Evolutionary conservation across 176 grass and related monocot species (phyloP).

Genomic region (Triticum dicoccoides): DNA sequence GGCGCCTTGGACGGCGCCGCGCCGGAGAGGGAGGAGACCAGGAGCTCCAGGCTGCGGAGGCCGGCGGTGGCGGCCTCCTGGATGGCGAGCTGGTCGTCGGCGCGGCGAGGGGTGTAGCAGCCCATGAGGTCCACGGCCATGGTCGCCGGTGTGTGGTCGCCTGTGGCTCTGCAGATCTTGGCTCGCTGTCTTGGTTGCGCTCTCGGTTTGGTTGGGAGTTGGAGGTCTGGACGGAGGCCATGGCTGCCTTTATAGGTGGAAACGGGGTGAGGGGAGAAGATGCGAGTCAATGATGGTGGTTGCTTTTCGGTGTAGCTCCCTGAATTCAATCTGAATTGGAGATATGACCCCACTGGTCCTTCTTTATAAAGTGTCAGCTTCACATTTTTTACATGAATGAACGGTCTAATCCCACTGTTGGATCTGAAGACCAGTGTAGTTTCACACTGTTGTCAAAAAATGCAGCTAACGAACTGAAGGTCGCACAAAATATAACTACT

Average conservation of each 20-base stretch:
- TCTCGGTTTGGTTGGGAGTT: conserved; percentile 8
- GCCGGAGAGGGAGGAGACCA: conserved; percentile 60
- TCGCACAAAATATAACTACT: background rate
- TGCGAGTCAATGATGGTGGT: conserved; percentile 39
- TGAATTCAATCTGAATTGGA: background rate
- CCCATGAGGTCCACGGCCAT: conserved; percentile 77
- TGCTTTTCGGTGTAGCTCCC: background rate
- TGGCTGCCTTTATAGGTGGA: conserved; percentile 49
- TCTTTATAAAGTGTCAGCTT: background rate
- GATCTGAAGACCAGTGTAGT: background rate
- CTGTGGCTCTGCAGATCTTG: conserved; percentile 33
- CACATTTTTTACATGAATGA: background rate
- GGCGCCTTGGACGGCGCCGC: conserved; percentile 23
- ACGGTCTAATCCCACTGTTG: background rate
- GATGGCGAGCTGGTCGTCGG: conserved; percentile 71
- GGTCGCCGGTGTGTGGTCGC: conserved; percentile 1
- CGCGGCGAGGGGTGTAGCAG: conserved; percentile 50
- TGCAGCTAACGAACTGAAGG: background rate
- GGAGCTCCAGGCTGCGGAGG: conserved; percentile 70
- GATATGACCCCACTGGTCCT: background rate
- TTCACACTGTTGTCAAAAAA: background rate
- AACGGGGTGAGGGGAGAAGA: conserved; percentile 28
- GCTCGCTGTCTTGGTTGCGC: background rate
- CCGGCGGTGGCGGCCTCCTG: conserved; percentile 80
- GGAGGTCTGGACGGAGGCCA: background rate